Conservation (phyloP, 2,329 filamentous ascomycete species). For the Nemania sp. region DNA sequence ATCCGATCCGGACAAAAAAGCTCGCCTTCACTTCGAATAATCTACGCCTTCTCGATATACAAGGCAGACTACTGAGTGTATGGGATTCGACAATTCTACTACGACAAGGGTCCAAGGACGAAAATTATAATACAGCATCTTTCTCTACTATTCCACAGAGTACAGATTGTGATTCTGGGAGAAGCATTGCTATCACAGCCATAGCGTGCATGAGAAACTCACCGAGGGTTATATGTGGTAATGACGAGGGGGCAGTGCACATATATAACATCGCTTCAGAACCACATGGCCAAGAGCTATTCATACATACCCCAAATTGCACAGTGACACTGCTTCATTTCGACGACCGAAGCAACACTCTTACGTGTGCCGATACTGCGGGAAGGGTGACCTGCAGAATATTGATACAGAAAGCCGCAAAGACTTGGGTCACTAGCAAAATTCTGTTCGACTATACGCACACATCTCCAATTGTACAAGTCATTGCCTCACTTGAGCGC, state of each 20-base stretch:
- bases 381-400: slow-evolving; percentile 8
- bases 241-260: slow-evolving; percentile 29
- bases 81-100: slow-evolving; percentile 34
- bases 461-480: background rate
- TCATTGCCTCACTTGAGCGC: slow-evolving; percentile 1
- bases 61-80: slow-evolving; percentile 27
- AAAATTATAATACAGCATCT: slow-evolving; percentile 23
- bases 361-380: slow-evolving; percentile 25
- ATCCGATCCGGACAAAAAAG: slow-evolving; percentile 3
- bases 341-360: slow-evolving; percentile 18
- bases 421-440: background rate
- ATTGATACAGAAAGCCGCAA: background rate
- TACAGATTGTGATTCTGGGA: background rate
- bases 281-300: slow-evolving; percentile 22
- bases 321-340: slow-evolving; percentile 23
- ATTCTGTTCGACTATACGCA: background rate
- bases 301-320: slow-evolving; percentile 10
- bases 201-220: slow-evolving; percentile 16
- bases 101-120: slow-evolving; percentile 23
- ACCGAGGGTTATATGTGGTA: slow-evolving; percentile 25
- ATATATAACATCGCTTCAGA: slow-evolving; percentile 23
- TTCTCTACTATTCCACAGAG: slow-evolving; percentile 1
- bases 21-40: slow-evolving; percentile 30
- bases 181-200: slow-evolving; percentile 19
- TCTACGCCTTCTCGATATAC: slow-evolving; percentile 30